A percentile compares a stretch with the other conserved stretches of the same genome.
phyloP scores from a whole-genome alignment of 225 moss, liverwort and hornwort species.

The Sphagnum tenellum region DNA sequence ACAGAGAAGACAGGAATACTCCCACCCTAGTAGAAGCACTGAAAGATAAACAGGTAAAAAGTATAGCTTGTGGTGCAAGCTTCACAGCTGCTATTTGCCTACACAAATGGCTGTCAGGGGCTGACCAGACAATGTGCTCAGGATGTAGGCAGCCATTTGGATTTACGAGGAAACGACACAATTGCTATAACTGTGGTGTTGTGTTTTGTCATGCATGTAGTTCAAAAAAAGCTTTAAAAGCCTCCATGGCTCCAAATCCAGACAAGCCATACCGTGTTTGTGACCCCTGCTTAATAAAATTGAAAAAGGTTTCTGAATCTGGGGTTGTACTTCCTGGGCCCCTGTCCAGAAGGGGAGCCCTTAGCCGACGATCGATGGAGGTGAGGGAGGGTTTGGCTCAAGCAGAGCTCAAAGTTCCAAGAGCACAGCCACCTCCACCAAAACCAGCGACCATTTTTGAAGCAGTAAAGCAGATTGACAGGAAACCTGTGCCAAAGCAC shows the following conservation, averaged over 20 bases:
- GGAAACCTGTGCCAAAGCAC: constrained; percentile 39
- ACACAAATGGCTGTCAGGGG: constrained; percentile 95
- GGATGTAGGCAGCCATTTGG: constrained; percentile 84
- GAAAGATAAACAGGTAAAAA: constrained; percentile 95
- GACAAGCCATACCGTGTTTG: constrained; percentile 81
- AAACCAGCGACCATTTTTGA: constrained; percentile 57
- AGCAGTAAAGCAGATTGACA: constrained; percentile 50
- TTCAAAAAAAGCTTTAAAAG: constrained; percentile 81
- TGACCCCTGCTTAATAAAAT: constrained; percentile 78
- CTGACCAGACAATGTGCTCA: constrained; percentile 83
- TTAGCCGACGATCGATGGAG: constrained; percentile 44
- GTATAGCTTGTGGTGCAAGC: constrained; percentile 75
- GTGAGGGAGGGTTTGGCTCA: constrained; percentile 59
- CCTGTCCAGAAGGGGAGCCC: constrained; percentile 30
- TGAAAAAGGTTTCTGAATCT: constrained; percentile 72
- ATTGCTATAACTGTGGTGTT: constrained; percentile 95
- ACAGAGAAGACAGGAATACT: constrained; percentile 58
- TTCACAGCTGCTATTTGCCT: constrained; percentile 90
- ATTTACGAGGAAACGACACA: constrained; percentile 94
- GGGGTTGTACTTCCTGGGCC: constrained; percentile 31
- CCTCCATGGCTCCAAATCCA: constrained; percentile 80
- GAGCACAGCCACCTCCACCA: constrained; percentile 39
- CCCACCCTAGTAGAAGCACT: constrained; percentile 81
- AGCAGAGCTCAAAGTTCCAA: constrained; percentile 44
- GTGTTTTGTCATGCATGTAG: constrained; percentile 89